Base-by-base conservation (phyloP, 2,329 filamentous ascomycete genomes). In the Fusarium fujikuroi region DNA sequence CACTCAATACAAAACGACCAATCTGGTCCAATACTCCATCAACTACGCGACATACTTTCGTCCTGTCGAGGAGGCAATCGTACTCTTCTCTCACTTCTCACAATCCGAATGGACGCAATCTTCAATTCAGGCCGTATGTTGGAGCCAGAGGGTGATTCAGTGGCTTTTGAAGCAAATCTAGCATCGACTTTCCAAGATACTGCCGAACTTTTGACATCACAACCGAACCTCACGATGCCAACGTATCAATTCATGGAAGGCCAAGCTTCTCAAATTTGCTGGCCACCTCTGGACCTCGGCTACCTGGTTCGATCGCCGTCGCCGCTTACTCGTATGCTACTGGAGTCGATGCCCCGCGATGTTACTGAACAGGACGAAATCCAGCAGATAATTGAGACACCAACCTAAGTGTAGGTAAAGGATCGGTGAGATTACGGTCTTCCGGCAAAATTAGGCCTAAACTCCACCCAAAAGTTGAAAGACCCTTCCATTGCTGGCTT, bases 1-100 rank as follows among this genome's bases (percentile, higher is more conserved):
- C 77, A 62, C 65, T 75, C 58, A 15, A 56, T 63, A 44, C 65
- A 43, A 40, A 69, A 37, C 25, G 75, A 79, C 18, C 78, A 78
- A 18, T 80, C 83, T 0, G 76, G 77, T 4, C 80, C 82, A 18
- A 80, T 85, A 16, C 77, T 86, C 2, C 66, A 77, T 37, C 80
- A 81, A 40, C 74, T 86, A 10, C 82, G 84, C 46, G 76, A 77
- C 46, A 81, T 85, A 12, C 77, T 86, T 16, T 82, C 82, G 1
- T 83, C 81, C 4, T 85, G 81, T 0, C 79, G 84, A 18, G 84
- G 84, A 10, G 84, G 84, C 9, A 86, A 86, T 53, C 78, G 80
- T 47, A 80, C 80, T 10, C 75, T 86, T 0, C 72, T 85, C 7
- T 79, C 79, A 3, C 75, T 84, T 21, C 76, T 85, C 6, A 78